Conservation (phyloP, 148 eudicot species). For the Rhododendron mucronatum region DNA sequence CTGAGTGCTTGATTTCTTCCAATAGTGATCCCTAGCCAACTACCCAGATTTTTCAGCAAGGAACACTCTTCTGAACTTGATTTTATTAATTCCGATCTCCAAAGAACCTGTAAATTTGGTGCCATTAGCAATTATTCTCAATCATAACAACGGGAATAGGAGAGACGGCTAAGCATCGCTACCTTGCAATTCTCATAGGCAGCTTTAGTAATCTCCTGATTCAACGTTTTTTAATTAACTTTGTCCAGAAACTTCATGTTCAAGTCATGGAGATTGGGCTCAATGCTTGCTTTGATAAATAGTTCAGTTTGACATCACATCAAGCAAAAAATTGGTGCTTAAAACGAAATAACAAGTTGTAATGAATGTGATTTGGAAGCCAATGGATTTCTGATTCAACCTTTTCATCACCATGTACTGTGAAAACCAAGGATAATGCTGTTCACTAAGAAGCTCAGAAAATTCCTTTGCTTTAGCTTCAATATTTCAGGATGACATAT, state of each 20-base stretch:
- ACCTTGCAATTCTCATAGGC: conserved; percentile 26
- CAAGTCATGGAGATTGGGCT: conserved; percentile 21
- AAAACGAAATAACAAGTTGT: too few species aligned
- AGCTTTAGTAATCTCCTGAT: conserved; percentile 18
- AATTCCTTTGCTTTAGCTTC: conserved; percentile 16
- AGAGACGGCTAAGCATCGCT: background rate
- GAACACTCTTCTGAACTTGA: conserved; percentile 20
- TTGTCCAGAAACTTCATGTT: conserved; percentile 19
- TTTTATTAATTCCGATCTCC: conserved; percentile 17
- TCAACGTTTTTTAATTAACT: conserved; percentile 12
- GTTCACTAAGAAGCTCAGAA: too few species aligned
- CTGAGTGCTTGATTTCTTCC: conserved; percentile 20
- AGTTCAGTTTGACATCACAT: too few species aligned
- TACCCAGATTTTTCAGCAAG: conserved; percentile 22
- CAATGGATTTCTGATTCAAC: too few species aligned
- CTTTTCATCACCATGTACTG: too few species aligned
- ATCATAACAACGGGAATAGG: background rate
- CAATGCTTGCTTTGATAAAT: too few species aligned
- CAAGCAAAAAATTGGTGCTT: too few species aligned
- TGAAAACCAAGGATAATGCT: too few species aligned
- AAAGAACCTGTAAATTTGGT: conserved; percentile 10
- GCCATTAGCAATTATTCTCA: background rate
- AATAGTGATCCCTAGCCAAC: conserved; percentile 22
- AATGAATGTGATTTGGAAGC: too few species aligned
- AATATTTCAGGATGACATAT: conserved; percentile 15